A percentile compares a stretch with the other conserved stretches of the same genome.
Evolutionary conservation across 441 rosid genomes (phyloP).

Genomic region (Gossypium davidsonii): DNA sequence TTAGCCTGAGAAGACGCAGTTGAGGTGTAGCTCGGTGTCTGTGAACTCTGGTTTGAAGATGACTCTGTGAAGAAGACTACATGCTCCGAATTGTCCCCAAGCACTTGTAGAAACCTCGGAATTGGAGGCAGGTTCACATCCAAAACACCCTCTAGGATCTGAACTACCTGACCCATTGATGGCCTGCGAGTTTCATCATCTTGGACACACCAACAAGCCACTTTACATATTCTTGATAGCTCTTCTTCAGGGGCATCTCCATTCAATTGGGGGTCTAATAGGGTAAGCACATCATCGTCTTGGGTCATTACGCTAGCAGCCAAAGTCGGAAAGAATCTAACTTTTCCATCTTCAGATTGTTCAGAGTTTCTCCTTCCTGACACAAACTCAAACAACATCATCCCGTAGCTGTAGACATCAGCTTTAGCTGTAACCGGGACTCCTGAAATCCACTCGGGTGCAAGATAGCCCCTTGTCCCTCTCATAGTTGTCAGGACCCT

Average conservation of each 20-base stretch:
- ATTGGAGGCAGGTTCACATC: conserved; percentile 45
- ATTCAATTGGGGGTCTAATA: conserved; percentile 42
- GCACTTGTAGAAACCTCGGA: conserved; percentile 45
- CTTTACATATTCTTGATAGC: conserved; percentile 45
- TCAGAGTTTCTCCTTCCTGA: conserved; percentile 65
- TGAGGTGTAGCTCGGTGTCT: conserved; percentile 20
- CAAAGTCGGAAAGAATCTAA: conserved; percentile 47
- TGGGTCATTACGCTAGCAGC: conserved; percentile 38
- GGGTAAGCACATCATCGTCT: conserved; percentile 36
- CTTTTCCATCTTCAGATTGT: conserved; percentile 36
- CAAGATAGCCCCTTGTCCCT: conserved; percentile 78
- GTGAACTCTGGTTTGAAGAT: neutral
- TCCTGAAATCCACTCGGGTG: conserved; percentile 81
- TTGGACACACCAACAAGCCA: conserved; percentile 78
- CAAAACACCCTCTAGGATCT: conserved; percentile 62
- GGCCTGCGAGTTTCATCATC: conserved; percentile 59
- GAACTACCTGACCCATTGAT: conserved; percentile 71
- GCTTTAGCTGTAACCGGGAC: conserved; percentile 66
- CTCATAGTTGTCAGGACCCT: conserved; percentile 64
- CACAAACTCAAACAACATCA: conserved; percentile 67
- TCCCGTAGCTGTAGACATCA: conserved; percentile 75
- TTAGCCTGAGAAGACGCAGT: conserved; percentile 27
- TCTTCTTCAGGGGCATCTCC: conserved; percentile 39
- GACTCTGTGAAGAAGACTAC: conserved; percentile 1
- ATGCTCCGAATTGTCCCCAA: neutral